phyloP scores from a whole-genome alignment of 768 basidiomycete species.

The Termitomyces sp. region DNA sequence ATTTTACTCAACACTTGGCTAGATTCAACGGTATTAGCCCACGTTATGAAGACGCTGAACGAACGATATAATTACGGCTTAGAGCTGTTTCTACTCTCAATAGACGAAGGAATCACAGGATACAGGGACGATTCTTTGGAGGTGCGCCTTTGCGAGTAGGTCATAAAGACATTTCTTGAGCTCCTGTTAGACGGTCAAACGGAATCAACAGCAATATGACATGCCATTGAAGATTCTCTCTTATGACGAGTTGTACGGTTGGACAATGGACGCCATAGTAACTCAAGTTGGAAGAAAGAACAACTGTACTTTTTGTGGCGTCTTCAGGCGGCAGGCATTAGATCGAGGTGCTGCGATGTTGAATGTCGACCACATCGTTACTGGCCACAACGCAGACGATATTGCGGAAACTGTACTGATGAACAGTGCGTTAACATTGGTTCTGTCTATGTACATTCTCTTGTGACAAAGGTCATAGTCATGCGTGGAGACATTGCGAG shows the following conservation, averaged over 20 bases:
- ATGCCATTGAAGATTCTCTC: constrained; percentile 95
- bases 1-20: neutral
- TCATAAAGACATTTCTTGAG: neutral
- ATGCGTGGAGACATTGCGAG: constrained; percentile 98
- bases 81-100: constrained; percentile 87
- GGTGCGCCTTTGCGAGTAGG: constrained; percentile 33
- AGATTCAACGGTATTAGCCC: constrained; percentile 98
- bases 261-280: constrained; percentile 99
- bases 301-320: constrained; percentile 99
- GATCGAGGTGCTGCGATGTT: constrained; percentile 90
- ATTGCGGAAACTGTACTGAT: constrained; percentile 98
- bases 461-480: constrained; percentile 45
- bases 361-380: constrained; percentile 94
- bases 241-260: constrained; percentile 95
- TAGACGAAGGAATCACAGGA: constrained; percentile 98
- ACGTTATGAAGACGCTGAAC: constrained; percentile 95
- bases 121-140: constrained; percentile 97
- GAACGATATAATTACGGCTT: constrained; percentile 91
- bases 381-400: constrained; percentile 98
- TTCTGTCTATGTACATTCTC: neutral
- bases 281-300: constrained; percentile 94
- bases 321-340: constrained; percentile 93
- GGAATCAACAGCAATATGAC: constrained; percentile 92
- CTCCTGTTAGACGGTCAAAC: constrained; percentile 82
- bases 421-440: constrained; percentile 71